Evolutionary conservation across 2,329 filamentous ascomycete genomes (phyloP).

Genomic region (Venturia asperata): DNA sequence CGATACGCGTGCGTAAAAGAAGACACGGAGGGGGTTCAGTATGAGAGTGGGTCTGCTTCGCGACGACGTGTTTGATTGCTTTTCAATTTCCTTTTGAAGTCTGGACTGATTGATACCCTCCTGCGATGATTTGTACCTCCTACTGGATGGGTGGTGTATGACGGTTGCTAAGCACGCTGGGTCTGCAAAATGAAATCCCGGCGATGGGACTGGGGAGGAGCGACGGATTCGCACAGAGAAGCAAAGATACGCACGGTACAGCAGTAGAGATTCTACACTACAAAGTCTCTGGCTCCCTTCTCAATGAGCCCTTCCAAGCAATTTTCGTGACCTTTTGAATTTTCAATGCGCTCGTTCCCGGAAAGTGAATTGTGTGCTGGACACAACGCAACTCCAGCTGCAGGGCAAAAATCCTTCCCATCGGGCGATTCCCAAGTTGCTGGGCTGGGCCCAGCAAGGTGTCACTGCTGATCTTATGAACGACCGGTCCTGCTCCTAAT

Average conservation of each 20-base stretch:
- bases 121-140: slow-evolving; percentile 15
- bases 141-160: too few relatives aligned
- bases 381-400: background rate
- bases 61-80: background rate
- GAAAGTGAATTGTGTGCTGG: background rate
- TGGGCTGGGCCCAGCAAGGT: background rate
- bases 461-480: background rate
- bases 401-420: background rate
- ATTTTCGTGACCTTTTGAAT: background rate
- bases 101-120: slow-evolving; percentile 10
- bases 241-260: background rate
- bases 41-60: background rate
- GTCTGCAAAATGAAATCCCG: too few relatives aligned
- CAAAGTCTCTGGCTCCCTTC: too few relatives aligned
- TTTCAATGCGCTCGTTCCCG: background rate
- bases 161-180: too few relatives aligned
- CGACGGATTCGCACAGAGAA: background rate
- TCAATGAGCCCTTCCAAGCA: too few relatives aligned
- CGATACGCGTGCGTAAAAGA: slow-evolving; percentile 16
- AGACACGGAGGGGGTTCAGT: slow-evolving; percentile 1
- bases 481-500: background rate
- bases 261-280: background rate
- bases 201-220: background rate
- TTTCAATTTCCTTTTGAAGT: background rate
- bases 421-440: background rate